Evolutionary conservation across 306 rosid species (phyloP).

Genomic region (Gastrolobium villosum): DNA sequence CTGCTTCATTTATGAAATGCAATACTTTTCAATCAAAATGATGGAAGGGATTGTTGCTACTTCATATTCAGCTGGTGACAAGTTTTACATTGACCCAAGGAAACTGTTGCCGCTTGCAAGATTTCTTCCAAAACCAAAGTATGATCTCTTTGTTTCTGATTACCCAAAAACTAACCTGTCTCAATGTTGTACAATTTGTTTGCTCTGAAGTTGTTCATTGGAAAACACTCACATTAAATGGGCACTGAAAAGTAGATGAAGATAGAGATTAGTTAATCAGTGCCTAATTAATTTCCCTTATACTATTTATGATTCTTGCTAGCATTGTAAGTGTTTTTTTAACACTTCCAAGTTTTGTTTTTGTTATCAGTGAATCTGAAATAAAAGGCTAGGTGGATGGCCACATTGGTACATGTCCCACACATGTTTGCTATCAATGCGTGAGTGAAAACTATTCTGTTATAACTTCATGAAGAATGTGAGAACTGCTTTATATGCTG

Average conservation of each 20-base stretch:
- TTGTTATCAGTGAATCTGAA: not conserved
- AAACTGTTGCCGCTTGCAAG: slow-evolving; percentile 96
- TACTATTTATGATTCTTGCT: not conserved
- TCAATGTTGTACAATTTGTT: not conserved
- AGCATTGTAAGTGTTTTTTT: not conserved
- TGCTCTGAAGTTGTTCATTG: not conserved
- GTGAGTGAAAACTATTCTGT: not conserved
- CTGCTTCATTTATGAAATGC: slow-evolving; percentile 43
- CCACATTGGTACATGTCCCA: not conserved
- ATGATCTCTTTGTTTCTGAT: slow-evolving; percentile 43
- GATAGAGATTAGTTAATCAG: not conserved
- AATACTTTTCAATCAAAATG: slow-evolving; percentile 87
- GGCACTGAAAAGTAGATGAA: not conserved
- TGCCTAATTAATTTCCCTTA: not conserved
- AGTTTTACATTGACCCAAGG: slow-evolving; percentile 90
- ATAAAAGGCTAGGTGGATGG: not conserved
- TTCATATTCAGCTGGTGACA: slow-evolving; percentile 82
- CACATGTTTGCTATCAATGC: not conserved
- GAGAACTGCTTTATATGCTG: not conserved
- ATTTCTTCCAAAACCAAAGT: slow-evolving; percentile 98
- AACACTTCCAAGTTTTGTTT: not conserved
- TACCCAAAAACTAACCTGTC: not conserved
- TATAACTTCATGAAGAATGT: slow-evolving; percentile 1
- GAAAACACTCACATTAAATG: not conserved
- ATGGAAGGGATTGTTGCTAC: slow-evolving; percentile 96